Base-by-base conservation (phyloP, 1,284 basidiomycete genomes). In the Trametes sp. region DNA sequence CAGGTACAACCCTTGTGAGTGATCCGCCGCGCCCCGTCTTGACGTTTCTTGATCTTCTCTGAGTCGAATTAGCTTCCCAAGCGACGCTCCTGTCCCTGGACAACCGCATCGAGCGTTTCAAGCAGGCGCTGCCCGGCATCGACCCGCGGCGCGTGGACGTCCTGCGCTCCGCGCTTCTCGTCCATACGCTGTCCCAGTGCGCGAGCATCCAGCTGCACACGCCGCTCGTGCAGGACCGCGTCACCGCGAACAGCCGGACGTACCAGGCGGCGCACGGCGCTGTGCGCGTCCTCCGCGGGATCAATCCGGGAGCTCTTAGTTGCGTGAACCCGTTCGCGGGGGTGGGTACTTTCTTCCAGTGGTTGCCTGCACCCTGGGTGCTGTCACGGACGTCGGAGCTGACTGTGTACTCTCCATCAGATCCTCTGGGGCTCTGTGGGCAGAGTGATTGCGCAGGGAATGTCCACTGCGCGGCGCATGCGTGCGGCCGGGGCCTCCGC, bases 131-230 rank as follows among this genome's bases (percentile, higher is more conserved):
- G 16, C 73, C 72, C 9, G 55, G 67, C 8, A 61, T 73, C 10
- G 65, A 70, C 28, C 58, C 54, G 23, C 26, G 63, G 16, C 60
- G 68, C 36, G 64, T 64, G 23, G 67, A 68, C 58, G 28, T 63
- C 24, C 41, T 70, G 36, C 71, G 74, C 41, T 66, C 64, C 21
- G 67, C 76, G n/a, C 62, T 79, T 10, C 63, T 76, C n/a, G 70
- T 76, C 0, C 75, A 77, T 61, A 73, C 77, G 2, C 69, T 80
- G 4, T 66, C 70, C 4, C 73, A 75, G 24, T 75, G 72, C 44
- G 76, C 78, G 13, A 75, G 71, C 42, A 73, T 80, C 54, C 75
- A 77, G 56, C 73, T 81, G 14, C 75, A 80, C 66, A 72, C 74
- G 29, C 74, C 72, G 5, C 61, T 74, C 19, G 70, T 63, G 28